Percentiles rank a stretch among this genome's conserved stretches.
Conservation (phyloP, 1,284 basidiomycete genomes). For the Volvariella surrecta region DNA sequence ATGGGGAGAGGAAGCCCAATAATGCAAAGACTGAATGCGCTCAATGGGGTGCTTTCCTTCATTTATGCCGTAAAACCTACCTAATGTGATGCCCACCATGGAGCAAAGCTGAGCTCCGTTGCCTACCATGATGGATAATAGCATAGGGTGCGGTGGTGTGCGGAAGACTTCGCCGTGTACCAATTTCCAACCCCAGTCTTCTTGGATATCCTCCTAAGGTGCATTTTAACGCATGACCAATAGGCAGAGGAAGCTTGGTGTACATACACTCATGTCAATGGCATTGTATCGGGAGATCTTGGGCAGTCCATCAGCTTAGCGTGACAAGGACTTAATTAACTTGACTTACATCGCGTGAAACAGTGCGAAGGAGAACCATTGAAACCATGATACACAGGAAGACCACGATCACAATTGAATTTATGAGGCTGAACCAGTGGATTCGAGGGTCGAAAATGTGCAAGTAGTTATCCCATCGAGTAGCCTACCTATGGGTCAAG, state of each 20-base stretch:
- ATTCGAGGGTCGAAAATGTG: conserved; percentile 75
- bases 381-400: conserved; percentile 93
- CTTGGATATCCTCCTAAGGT: conserved; percentile 88
- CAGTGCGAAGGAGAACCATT: conserved; percentile 82
- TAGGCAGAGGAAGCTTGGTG: neutral
- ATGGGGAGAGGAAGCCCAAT: conserved; percentile 95
- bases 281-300: conserved; percentile 95
- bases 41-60: neutral
- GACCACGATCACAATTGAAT: conserved; percentile 85
- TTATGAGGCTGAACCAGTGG: conserved; percentile 92
- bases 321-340: conserved; percentile 9
- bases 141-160: conserved; percentile 69
- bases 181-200: conserved; percentile 98
- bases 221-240: too few species aligned
- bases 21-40: conserved; percentile 78
- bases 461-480: conserved; percentile 94
- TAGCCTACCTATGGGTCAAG: conserved; percentile 46
- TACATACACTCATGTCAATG: conserved; percentile 79
- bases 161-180: conserved; percentile 97
- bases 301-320: conserved; percentile 1
- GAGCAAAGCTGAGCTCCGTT: conserved; percentile 87
- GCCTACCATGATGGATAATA: conserved; percentile 81
- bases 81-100: conserved; percentile 86
- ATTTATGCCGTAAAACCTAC: too few species aligned
- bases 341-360: conserved; percentile 75